Evolutionary conservation across 441 rosid genomes (phyloP).

Genomic region (Populus hybrid): DNA sequence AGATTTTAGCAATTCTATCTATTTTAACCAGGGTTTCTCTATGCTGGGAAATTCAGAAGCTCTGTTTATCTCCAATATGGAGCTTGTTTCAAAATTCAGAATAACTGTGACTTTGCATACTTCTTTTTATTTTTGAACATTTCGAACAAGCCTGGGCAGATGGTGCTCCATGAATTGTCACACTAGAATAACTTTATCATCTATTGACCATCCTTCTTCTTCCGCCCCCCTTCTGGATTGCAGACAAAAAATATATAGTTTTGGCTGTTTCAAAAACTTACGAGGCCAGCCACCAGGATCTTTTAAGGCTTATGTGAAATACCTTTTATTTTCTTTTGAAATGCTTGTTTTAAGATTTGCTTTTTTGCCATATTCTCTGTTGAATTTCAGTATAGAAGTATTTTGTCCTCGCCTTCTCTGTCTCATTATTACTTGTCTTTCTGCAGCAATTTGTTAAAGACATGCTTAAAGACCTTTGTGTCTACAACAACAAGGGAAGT

Average conservation of each 20-base stretch:
- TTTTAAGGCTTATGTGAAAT: not conserved
- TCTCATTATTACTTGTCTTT: conserved; percentile 4
- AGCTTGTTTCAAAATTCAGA: not conserved
- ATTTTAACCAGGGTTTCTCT: not conserved
- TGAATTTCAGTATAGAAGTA: not conserved
- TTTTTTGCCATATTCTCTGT: not conserved
- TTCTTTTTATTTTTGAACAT: not conserved
- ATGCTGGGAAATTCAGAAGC: not conserved
- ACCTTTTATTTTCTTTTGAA: not conserved
- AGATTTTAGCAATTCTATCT: not conserved
- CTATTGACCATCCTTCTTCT: not conserved
- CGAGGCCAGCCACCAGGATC: not conserved
- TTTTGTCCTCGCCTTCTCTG: not conserved
- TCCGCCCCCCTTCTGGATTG: not conserved
- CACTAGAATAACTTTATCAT: not conserved
- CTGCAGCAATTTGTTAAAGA: conserved; percentile 87
- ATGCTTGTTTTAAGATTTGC: not conserved
- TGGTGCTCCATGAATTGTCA: not conserved
- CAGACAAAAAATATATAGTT: not conserved
- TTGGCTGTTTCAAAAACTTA: not conserved
- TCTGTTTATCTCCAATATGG: not conserved
- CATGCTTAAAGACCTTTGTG: conserved; percentile 81
- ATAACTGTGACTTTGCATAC: not conserved
- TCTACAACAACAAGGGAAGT: conserved; percentile 86
- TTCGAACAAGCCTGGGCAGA: not conserved